phyloP scores from a whole-genome alignment of 306 rosid genomes.

The Heteromeles arbutifolia region DNA sequence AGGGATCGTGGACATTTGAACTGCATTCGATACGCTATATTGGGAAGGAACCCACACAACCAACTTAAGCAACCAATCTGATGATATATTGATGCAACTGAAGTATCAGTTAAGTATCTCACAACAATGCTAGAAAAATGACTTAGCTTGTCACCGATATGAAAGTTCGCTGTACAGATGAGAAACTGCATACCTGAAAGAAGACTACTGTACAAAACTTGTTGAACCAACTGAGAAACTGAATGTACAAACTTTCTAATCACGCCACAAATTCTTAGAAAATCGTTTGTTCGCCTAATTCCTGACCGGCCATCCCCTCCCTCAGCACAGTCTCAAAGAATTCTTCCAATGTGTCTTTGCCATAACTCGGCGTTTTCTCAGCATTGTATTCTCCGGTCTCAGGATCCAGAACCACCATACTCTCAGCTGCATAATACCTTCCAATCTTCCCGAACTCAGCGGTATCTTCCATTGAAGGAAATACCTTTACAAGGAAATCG shows the following conservation, averaged over 20 bases:
- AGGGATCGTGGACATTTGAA: not conserved
- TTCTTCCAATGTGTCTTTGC: constrained; percentile 82
- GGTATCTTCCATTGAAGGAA: constrained; percentile 85
- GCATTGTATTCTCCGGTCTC: constrained; percentile 85
- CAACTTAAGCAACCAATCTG: not conserved
- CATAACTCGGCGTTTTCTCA: constrained; percentile 89
- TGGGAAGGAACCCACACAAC: not conserved
- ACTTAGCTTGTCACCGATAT: constrained; percentile 24
- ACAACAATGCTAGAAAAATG: constrained; percentile 9
- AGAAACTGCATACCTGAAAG: constrained; percentile 14
- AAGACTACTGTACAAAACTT: constrained; percentile 30
- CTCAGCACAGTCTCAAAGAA: constrained; percentile 73
- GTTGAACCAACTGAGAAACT: constrained; percentile 21
- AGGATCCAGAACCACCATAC: constrained; percentile 82
- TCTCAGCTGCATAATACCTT: constrained; percentile 95
- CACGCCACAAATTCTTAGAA: constrained; percentile 22
- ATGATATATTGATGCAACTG: not conserved
- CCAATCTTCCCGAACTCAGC: constrained; percentile 95
- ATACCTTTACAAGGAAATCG: constrained; percentile 62
- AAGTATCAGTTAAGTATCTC: not conserved
- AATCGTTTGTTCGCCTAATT: constrained; percentile 82
- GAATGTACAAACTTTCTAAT: constrained; percentile 10
- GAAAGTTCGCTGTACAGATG: constrained; percentile 12
- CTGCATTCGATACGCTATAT: not conserved
- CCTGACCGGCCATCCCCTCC: constrained; percentile 98